Evolutionary conservation across 495 filamentous ascomycete genomes (phyloP).

Genomic region (Annulohypoxylon bovei): DNA sequence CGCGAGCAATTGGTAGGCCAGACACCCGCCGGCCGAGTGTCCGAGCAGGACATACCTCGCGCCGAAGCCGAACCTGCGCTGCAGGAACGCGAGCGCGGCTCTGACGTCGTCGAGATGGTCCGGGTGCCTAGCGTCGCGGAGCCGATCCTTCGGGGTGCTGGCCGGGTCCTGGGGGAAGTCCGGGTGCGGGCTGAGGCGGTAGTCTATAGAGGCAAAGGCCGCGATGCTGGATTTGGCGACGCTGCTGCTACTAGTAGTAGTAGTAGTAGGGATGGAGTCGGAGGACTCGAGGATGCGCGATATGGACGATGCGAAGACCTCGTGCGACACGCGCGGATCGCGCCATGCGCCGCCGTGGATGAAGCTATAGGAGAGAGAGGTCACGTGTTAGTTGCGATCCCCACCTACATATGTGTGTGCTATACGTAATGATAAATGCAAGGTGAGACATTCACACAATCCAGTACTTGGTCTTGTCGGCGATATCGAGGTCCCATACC

Average conservation of each 20-base stretch:
- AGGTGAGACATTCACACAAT: conserved; percentile 40
- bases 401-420: neutral
- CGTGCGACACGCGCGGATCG: conserved; percentile 70
- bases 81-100: conserved; percentile 68
- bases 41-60: conserved; percentile 72
- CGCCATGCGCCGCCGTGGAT: conserved; percentile 93
- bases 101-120: conserved; percentile 78
- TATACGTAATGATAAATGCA: neutral
- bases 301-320: conserved; percentile 60
- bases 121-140: conserved; percentile 69
- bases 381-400: conserved; percentile 12
- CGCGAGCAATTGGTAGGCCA: conserved; percentile 72
- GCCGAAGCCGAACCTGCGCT: conserved; percentile 61
- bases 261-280: neutral
- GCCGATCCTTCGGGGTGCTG: conserved; percentile 43
- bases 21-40: conserved; percentile 78
- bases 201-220: conserved; percentile 78
- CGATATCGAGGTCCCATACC: conserved; percentile 44
- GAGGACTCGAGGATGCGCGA: conserved; percentile 50
- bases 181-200: conserved; percentile 82
- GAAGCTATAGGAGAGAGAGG: conserved; percentile 57
- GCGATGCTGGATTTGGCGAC: conserved; percentile 53
- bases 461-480: conserved; percentile 42
- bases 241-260: conserved; percentile 14
- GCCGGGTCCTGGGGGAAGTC: conserved; percentile 61